Conservation (phyloP, 345 rosid species). For the Hibiscus tridactylites region DNA sequence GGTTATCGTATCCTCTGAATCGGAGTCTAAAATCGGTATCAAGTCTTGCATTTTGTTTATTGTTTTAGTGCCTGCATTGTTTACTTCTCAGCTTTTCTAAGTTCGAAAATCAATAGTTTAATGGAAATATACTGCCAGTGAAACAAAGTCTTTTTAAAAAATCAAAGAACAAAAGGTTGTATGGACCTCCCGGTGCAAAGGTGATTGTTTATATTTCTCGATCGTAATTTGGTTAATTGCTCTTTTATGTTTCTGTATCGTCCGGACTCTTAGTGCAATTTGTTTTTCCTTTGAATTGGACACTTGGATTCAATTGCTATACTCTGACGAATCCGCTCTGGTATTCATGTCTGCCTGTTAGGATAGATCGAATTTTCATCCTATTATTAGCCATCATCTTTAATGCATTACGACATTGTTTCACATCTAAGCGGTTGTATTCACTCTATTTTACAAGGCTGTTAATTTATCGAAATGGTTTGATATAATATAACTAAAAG, state of each 20-base stretch:
- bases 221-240: neutral
- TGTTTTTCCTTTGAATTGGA: neutral
- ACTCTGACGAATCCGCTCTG: neutral
- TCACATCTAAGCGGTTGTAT: neutral
- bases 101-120: neutral
- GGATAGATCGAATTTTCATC: neutral
- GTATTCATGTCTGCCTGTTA: neutral
- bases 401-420: neutral
- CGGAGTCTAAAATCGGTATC: conserved; percentile 48
- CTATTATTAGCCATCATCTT: neutral
- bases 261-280: neutral
- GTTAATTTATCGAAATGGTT: neutral
- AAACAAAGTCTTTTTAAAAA: neutral
- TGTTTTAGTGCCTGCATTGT: neutral
- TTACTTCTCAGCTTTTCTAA: neutral
- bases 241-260: neutral
- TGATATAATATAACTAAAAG: neutral
- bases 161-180: neutral
- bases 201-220: neutral
- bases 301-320: too few species aligned
- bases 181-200: neutral
- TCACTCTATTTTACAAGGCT: neutral
- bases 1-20: conserved; percentile 43
- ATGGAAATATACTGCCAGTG: neutral
- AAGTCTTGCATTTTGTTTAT: neutral